Evolutionary conservation across 805 yeast species (phyloP).

Genomic region (Metschnikowia sp.): DNA sequence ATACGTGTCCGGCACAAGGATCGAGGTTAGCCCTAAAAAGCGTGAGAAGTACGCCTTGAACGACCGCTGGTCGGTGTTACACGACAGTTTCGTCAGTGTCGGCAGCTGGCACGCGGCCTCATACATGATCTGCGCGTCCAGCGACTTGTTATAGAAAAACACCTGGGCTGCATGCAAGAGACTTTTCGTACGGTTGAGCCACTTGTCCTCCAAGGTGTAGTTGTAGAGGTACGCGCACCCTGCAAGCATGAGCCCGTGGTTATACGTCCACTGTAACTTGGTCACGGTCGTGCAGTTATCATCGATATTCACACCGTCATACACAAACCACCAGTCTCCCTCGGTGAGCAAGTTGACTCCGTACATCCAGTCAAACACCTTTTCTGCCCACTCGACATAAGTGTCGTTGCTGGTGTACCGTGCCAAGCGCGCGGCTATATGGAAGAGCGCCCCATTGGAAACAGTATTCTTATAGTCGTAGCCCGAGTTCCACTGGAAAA

Average conservation of each 20-base stretch:
- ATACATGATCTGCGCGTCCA: constrained; percentile 50
- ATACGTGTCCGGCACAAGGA: constrained; percentile 60
- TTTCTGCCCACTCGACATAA: constrained; percentile 71
- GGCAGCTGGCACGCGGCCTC: constrained; percentile 81
- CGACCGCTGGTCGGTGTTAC: constrained; percentile 88
- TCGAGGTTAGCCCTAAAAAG: constrained; percentile 69
- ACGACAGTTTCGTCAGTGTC: constrained; percentile 30
- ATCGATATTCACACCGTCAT: constrained; percentile 66
- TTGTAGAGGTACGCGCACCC: constrained; percentile 83
- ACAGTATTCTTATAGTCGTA: constrained; percentile 90
- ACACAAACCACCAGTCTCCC: constrained; percentile 50
- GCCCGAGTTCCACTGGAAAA: constrained; percentile 90
- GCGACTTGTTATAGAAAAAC: constrained; percentile 45
- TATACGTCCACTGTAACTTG: constrained; percentile 77
- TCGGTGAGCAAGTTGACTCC: constrained; percentile 42
- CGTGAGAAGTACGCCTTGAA: constrained; percentile 83
- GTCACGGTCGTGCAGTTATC: constrained; percentile 62
- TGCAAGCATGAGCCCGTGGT: constrained; percentile 72
- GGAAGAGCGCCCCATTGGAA: constrained; percentile 87
- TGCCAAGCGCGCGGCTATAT: constrained; percentile 81
- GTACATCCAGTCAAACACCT: constrained; percentile 77
- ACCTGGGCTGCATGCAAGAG: constrained; percentile 53
- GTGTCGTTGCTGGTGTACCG: constrained; percentile 74
- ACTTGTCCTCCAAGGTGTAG: constrained; percentile 58
- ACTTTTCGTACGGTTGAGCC: constrained; percentile 61